These are phyloP conservation scores for Ogataea thermomethanolica DNA, from an alignment of 805 yeast genomes.

Conservation along the genomic window DNA sequence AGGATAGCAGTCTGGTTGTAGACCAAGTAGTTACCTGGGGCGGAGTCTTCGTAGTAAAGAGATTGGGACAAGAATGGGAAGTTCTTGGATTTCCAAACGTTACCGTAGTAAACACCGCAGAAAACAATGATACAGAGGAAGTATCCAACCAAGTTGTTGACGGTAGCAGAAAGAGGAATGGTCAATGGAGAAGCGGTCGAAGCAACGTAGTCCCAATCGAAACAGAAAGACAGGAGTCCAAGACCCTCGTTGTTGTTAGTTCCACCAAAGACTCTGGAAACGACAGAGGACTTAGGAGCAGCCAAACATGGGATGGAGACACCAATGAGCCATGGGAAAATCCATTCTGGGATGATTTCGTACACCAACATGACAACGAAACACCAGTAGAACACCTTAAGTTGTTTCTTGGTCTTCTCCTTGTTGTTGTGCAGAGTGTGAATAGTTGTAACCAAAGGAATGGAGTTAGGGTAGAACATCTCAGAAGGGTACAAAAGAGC, in stretches of 20 bases:
- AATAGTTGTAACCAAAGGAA: constrained; percentile 31
- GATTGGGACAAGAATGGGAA: constrained; percentile 35
- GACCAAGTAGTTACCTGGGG: constrained; percentile 24
- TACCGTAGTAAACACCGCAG: constrained; percentile 33
- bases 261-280: constrained; percentile 33
- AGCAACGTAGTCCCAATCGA: constrained; percentile 34
- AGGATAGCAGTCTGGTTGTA: constrained; percentile 31
- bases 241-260: constrained; percentile 34
- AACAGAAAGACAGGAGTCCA: constrained; percentile 29
- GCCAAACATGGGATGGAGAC: constrained; percentile 31
- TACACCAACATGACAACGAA: constrained; percentile 25
- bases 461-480: constrained; percentile 40
- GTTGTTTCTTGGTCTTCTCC: constrained; percentile 20
- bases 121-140: constrained; percentile 26
- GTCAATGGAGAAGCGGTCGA: constrained; percentile 30
- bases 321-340: constrained; percentile 29
- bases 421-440: constrained; percentile 27
- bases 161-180: constrained; percentile 28
- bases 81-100: constrained; percentile 32
- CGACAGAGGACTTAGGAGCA: constrained; percentile 26
- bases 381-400: constrained; percentile 25
- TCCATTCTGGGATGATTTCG: constrained; percentile 34
- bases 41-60: constrained; percentile 26
- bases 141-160: constrained; percentile 31
- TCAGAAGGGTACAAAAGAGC: constrained; percentile 24